These are phyloP conservation scores for Ceratobasidium sp. DNA, from an alignment of 1,284 basidiomycete species.

Conservation along the genomic window DNA sequence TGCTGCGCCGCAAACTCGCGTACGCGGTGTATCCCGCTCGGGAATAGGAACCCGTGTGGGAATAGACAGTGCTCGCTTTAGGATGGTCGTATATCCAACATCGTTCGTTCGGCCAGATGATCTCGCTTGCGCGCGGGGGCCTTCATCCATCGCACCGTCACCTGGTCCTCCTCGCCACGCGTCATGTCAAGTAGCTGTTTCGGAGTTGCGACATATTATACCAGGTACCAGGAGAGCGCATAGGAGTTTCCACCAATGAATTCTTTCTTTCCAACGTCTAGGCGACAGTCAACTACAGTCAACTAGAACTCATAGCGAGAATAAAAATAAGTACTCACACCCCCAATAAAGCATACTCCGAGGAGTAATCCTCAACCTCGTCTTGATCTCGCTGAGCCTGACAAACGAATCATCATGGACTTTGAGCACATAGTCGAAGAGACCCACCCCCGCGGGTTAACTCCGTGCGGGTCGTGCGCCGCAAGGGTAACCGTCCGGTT, in stretches of 20 bases:
- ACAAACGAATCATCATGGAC: constrained; percentile 94
- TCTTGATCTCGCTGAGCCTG: constrained; percentile 92
- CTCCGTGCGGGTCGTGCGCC: constrained; percentile 51
- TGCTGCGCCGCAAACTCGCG: constrained; percentile 54
- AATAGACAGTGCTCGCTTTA: constrained; percentile 91
- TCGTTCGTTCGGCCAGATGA: constrained; percentile 90
- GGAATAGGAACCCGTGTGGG: constrained; percentile 93
- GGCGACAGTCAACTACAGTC: neutral
- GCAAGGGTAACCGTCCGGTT: constrained; percentile 48
- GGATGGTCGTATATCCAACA: constrained; percentile 99
- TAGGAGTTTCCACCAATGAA: constrained; percentile 99
- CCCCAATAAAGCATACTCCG: constrained; percentile 85
- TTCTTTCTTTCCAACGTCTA: constrained; percentile 85
- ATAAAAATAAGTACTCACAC: constrained; percentile 58
- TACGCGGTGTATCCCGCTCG: constrained; percentile 82
- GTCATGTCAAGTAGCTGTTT: constrained; percentile 72
- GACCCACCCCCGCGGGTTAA: constrained; percentile 65
- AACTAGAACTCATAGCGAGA: neutral
- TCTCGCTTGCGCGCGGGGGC: constrained; percentile 79
- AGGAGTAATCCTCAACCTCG: constrained; percentile 80
- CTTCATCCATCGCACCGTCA: constrained; percentile 91
- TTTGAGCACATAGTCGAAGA: constrained; percentile 90
- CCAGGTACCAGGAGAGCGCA: constrained; percentile 88
- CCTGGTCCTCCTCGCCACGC: constrained; percentile 93
- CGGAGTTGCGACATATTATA: constrained; percentile 85